Conservation (phyloP, 2,329 filamentous ascomycete species). For the Neopestalotiopsis sp. region DNA sequence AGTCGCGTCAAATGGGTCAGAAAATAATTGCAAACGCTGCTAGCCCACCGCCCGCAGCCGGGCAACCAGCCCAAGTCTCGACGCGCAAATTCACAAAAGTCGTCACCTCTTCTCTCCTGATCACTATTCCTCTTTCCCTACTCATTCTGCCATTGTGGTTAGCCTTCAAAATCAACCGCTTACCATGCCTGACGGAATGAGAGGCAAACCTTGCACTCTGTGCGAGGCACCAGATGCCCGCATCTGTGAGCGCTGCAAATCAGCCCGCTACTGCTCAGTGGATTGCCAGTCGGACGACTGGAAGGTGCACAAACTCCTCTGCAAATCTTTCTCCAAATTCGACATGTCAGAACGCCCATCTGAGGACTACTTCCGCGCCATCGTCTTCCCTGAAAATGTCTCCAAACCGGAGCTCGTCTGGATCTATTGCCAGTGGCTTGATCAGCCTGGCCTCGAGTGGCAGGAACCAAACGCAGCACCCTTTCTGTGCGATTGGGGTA, state of each 20-base stretch:
- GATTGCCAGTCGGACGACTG: slow-evolving; percentile 22
- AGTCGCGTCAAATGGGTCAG: no score
- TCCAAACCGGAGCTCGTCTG: slow-evolving; percentile 20
- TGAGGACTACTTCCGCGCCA: slow-evolving; percentile 18
- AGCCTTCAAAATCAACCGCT: not conserved
- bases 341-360: slow-evolving; percentile 19
- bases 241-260: slow-evolving; percentile 21
- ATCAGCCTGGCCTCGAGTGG: no score
- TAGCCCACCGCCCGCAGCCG: no score
- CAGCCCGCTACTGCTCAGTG: slow-evolving; percentile 22
- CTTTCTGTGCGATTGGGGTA: not conserved
- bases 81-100: not conserved
- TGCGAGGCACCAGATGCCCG: slow-evolving; percentile 18
- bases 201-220: not conserved
- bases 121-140: not conserved
- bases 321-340: slow-evolving; percentile 19
- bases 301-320: slow-evolving; percentile 24
- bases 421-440: not conserved
- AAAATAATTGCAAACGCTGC: no score
- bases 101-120: not conserved
- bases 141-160: not conserved
- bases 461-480: no score
- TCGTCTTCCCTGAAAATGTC: slow-evolving; percentile 19
- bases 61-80: no score
- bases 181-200: not conserved